Percentiles rank a stretch among this genome's conserved stretches.
phyloP scores from a whole-genome alignment of 1,284 basidiomycete genomes.

The Apiotrichum brassicae region DNA sequence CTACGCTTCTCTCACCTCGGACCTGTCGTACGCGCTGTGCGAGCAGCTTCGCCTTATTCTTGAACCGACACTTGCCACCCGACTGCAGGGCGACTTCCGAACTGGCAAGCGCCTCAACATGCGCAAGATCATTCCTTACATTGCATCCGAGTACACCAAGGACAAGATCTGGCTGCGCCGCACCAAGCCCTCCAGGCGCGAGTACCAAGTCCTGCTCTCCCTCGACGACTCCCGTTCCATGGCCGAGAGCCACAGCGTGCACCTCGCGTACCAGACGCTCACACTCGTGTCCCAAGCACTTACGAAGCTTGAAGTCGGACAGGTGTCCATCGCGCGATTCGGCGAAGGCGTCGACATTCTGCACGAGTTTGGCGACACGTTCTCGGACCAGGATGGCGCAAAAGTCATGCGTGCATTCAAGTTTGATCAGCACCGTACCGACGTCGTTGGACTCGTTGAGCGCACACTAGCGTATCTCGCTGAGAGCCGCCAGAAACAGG shows the following conservation, averaged over 20 bases:
- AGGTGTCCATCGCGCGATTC: constrained; percentile 86
- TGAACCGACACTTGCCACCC: constrained; percentile 88
- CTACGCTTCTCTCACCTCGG: constrained; percentile 83
- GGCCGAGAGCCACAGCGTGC: constrained; percentile 87
- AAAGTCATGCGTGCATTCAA: constrained; percentile 76
- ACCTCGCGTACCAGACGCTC: constrained; percentile 90
- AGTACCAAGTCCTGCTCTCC: constrained; percentile 92
- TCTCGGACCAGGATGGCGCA: constrained; percentile 72
- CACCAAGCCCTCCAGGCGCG: constrained; percentile 85
- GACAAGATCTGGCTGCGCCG: constrained; percentile 99
- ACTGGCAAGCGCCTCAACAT: constrained; percentile 98
- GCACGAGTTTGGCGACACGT: constrained; percentile 73
- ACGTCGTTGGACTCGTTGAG: constrained; percentile 81
- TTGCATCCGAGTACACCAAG: constrained; percentile 98
- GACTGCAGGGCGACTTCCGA: constrained; percentile 94
- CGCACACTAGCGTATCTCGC: constrained; percentile 72
- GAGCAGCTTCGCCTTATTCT: constrained; percentile 96
- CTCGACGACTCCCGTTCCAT: constrained; percentile 96
- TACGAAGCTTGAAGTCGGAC: constrained; percentile 86
- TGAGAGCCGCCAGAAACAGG: constrained; percentile 62
- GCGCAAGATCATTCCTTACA: constrained; percentile 98
- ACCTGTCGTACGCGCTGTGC: constrained; percentile 84
- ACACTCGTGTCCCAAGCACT: constrained; percentile 88
- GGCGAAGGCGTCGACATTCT: constrained; percentile 81
- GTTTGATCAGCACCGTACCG: constrained; percentile 86